Percentiles rank a stretch among this genome's conserved stretches.
Conservation (phyloP, 352 stramenopile genomes). For the Phytopythium vexans region DNA sequence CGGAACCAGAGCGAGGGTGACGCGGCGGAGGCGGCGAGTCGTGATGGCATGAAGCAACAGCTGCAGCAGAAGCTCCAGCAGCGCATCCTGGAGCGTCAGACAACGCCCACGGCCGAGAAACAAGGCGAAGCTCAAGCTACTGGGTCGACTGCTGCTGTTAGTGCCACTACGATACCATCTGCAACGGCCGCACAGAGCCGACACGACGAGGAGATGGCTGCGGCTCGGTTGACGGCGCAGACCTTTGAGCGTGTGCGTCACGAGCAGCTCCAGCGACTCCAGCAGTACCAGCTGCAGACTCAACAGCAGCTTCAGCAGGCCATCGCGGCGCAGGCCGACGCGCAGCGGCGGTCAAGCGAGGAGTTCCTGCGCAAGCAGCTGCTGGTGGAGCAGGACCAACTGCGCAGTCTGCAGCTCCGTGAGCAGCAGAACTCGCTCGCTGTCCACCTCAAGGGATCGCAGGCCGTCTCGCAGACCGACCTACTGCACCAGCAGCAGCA, state of each 20-base stretch:
- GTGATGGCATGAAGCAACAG: conserved; percentile 33
- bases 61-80: conserved; percentile 22
- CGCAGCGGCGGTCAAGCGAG: conserved; percentile 24
- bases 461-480: conserved; percentile 23
- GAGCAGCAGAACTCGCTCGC: conserved; percentile 30
- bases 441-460: conserved; percentile 5
- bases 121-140: conserved; percentile 21
- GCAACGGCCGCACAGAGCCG: neutral
- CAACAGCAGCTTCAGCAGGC: conserved; percentile 18
- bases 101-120: conserved; percentile 22
- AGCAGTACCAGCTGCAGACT: conserved; percentile 47
- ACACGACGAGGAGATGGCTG: neutral
- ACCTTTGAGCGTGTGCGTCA: conserved; percentile 44
- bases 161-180: conserved; percentile 10
- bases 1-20: conserved; percentile 18
- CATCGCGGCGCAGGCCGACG: conserved; percentile 24
- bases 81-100: conserved; percentile 42
- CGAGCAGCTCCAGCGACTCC: conserved; percentile 47
- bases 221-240: conserved; percentile 25
- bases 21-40: neutral
- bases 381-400: conserved; percentile 41
- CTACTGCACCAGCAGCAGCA: conserved; percentile 45
- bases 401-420: conserved; percentile 27
- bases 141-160: conserved; percentile 10
- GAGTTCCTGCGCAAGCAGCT: conserved; percentile 43